Base-by-base conservation (phyloP, 768 basidiomycete genomes). In the Calocybe cyanea region DNA sequence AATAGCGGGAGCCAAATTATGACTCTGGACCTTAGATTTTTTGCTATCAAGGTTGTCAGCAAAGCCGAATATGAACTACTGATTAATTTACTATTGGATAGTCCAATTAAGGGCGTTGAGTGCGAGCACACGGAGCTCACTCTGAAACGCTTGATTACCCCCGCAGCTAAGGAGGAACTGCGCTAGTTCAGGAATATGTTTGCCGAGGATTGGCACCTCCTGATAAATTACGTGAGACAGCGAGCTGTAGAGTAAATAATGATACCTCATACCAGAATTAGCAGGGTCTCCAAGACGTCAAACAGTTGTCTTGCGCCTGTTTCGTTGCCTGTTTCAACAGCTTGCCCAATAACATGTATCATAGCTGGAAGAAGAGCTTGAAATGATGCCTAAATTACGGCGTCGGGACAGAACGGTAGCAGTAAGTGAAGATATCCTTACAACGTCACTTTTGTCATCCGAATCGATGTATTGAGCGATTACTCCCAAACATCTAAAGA, bases 21-120 rank as follows among this genome's bases (percentile, higher is more conserved):
- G 77, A 56, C 78, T 78, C 67, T 96, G 92, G 30, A 99, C 79
- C 67, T 93, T 96, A 40, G 86, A 85, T 71, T 97, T 97, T 82
- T 98, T 99, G 73, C 91, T 94, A 57, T 2, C 54, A 46, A 32
- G 11, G 44, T 38, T 48, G 56, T 55, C 42, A 34, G 40, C 32
- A 18, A 15, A 20, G 15, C n/a, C n/a, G n/a, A 28, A 28, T 28
- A 6, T 28, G 25, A 28, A 28, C 25, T n/a, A n/a, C n/a, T n/a
- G 25, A 28, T 15, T 3, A 0, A 69, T 85, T 57, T 58, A 85
- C 92, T 98, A 98, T 74, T 94, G 87, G 43, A 98, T 85, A 7
- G 93, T 92, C 94, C 94, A 98, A 60, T 92, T 88, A 7, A 99
- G 80, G 6, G 90, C 87, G 58, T 97, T 98, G 31, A 99, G 77